phyloP scores from a whole-genome alignment of 768 basidiomycete genomes.

The Lyophyllum decastes region DNA sequence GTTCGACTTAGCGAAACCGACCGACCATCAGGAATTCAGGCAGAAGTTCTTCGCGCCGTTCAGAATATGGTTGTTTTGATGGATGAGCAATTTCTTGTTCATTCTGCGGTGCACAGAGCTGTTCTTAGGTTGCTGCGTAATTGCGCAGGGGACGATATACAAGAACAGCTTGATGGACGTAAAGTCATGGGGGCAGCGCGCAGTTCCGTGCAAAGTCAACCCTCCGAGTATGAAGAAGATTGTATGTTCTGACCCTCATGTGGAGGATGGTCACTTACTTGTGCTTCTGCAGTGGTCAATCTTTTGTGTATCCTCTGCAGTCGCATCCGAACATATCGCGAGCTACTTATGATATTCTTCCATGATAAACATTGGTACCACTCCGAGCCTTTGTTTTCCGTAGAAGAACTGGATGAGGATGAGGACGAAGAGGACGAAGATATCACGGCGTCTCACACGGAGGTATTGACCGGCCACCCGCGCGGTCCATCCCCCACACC shows the following conservation, averaged over 20 bases:
- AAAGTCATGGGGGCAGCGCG: conserved; percentile 86
- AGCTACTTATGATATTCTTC: conserved; percentile 95
- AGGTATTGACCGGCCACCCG: conserved; percentile 11
- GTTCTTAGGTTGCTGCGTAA: conserved; percentile 82
- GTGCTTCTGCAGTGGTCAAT: conserved; percentile 71
- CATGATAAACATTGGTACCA: conserved; percentile 90
- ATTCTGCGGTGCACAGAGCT: conserved; percentile 87
- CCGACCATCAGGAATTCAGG: conserved; percentile 87
- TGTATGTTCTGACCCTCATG: conserved; percentile 45
- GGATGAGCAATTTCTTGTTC: conserved; percentile 92
- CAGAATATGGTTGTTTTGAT: conserved; percentile 91
- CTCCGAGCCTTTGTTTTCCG: conserved; percentile 71
- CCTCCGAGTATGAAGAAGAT: conserved; percentile 91
- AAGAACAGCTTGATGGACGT: conserved; percentile 83
- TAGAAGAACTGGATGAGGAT: conserved; percentile 76
- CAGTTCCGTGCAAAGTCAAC: conserved; percentile 61
- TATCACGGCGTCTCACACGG: conserved; percentile 35
- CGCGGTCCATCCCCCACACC: conserved; percentile 57
- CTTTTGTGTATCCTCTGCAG: conserved; percentile 91
- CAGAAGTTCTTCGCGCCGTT: conserved; percentile 82
- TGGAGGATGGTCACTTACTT: conserved; percentile 6
- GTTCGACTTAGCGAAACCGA: conserved; percentile 86
- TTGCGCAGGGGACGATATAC: conserved; percentile 90
- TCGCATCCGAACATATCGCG: conserved; percentile 84
- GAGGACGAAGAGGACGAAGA: conserved; percentile 56